These are phyloP conservation scores for Magnolia sinica DNA, from an alignment of 164 flowering plant genomes.

Conservation along the genomic window DNA sequence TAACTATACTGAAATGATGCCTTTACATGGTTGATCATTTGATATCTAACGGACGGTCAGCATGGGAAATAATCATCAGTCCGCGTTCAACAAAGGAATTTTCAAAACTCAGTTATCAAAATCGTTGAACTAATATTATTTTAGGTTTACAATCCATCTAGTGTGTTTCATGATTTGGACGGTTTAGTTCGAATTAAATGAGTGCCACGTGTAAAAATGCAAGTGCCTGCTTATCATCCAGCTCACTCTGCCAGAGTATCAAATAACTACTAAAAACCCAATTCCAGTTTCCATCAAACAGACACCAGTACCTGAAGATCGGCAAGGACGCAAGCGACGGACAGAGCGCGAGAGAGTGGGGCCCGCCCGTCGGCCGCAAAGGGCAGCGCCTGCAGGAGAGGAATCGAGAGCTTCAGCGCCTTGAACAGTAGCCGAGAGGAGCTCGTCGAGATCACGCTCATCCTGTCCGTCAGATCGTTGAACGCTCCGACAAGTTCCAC, in stretches of 20 bases:
- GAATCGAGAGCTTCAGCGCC: conserved; percentile 77
- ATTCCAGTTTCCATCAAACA: not conserved
- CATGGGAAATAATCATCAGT: too few relatives aligned
- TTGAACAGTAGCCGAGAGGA: conserved; percentile 73
- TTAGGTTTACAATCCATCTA: not conserved
- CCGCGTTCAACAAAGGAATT: too few relatives aligned
- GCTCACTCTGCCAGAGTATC: not conserved
- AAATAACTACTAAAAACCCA: not conserved
- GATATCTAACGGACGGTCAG: too few relatives aligned
- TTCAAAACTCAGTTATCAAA: too few relatives aligned
- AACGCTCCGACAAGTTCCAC: conserved; percentile 84
- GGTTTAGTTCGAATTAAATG: not conserved
- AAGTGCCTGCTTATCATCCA: not conserved
- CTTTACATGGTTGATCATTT: too few relatives aligned
- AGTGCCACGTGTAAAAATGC: too few relatives aligned
- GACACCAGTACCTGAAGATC: conserved; percentile 69
- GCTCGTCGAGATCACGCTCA: conserved; percentile 52
- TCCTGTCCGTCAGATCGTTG: conserved; percentile 72
- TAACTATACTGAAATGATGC: too few relatives aligned
- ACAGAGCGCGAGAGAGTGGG: conserved; percentile 64
- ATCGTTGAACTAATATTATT: too few relatives aligned
- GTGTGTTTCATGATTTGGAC: not conserved
- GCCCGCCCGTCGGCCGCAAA: conserved; percentile 67
- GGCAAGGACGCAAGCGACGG: conserved; percentile 71
- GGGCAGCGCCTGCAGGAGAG: conserved; percentile 64